A percentile compares a stretch with the other conserved stretches of the same genome.
Conservation (phyloP, 768 basidiomycete species). For the Lactarius vividus region DNA sequence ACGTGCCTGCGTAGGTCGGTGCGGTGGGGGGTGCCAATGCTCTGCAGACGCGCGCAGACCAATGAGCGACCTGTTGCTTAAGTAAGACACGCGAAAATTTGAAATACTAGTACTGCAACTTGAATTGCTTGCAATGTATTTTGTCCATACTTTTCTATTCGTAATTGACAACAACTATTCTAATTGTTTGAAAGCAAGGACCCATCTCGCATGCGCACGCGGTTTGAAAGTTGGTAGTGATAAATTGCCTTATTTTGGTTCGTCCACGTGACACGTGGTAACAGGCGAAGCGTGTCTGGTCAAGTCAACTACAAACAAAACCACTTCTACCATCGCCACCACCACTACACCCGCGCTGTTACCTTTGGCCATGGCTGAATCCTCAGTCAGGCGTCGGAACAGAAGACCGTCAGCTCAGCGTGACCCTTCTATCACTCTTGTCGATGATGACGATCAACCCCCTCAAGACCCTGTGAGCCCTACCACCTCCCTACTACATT, state of each 20-base stretch:
- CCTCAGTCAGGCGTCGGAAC: slow-evolving; percentile 8
- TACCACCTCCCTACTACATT: not conserved
- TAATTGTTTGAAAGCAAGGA: no score
- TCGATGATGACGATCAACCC: slow-evolving; percentile 12
- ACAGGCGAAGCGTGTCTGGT: not conserved
- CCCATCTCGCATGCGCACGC: not conserved
- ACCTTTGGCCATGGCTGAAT: slow-evolving; percentile 19
- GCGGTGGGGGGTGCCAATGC: not conserved
- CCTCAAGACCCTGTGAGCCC: slow-evolving; percentile 19
- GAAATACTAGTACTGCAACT: not conserved
- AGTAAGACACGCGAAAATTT: not conserved
- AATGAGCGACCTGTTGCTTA: not conserved
- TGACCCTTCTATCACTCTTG: not conserved
- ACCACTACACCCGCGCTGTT: not conserved
- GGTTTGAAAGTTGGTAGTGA: not conserved
- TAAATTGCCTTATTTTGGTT: not conserved
- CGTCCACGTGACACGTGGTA: slow-evolving; percentile 2
- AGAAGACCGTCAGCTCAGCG: slow-evolving; percentile 17
- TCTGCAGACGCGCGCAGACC: not conserved
- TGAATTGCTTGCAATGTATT: no score
- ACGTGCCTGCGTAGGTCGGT: not conserved
- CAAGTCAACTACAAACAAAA: not conserved
- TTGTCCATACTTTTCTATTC: no score
- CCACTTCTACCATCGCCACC: not conserved
- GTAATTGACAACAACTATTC: no score